Base-by-base conservation (phyloP, 768 basidiomycete genomes). In the Gyrodon lividus region DNA sequence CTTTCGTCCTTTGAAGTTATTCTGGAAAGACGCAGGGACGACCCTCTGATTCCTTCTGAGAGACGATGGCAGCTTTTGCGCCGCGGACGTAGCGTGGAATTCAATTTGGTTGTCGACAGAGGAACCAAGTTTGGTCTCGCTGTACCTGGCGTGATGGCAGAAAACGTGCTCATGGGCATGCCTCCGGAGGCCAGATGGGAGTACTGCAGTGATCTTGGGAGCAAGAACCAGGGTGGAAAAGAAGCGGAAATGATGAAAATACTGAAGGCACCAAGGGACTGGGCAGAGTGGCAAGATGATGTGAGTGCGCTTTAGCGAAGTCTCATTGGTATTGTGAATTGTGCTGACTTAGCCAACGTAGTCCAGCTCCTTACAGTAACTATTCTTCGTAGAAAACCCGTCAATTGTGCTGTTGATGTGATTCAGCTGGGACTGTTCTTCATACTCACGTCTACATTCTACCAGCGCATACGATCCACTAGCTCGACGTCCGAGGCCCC, bases 121-220 rank as follows among this genome's bases (percentile, higher is more conserved):
- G 86, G 84, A 5, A 86, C 85, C 16, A 84, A 82, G 64, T 86
- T 84, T 54, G 83, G 82, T 9, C 70, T 87, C 43, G 70, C 70
- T 52, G 80, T 81, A 14, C 85, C 83, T 4, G 81, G 82, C 8
- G 73, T 83, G 30, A 69, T 79, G 26, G 76, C 81, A 10, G 85
- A 88, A 69, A 84, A 81, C 58, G 81, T 87, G 46, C 67, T 86
- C 46, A 80, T 85, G 73, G 79, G 77, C 57, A 68, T 88, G 56
- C 86, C 86, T 1, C 78, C 84, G 59, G 79, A 77, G 13, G 82
- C 83, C 28, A 67, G 84, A 48, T 87, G 84, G 84, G 86, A 87
- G 65, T 88, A 88, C 62, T 74, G 76, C 62, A 74, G 75, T 31
- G 78, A 83, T 12, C 61, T 86, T 52, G 81, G 79, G 10, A 58